Evolutionary conservation across 2,329 filamentous ascomycete genomes (phyloP).

Genomic region (Didymosphaeria variabile): DNA sequence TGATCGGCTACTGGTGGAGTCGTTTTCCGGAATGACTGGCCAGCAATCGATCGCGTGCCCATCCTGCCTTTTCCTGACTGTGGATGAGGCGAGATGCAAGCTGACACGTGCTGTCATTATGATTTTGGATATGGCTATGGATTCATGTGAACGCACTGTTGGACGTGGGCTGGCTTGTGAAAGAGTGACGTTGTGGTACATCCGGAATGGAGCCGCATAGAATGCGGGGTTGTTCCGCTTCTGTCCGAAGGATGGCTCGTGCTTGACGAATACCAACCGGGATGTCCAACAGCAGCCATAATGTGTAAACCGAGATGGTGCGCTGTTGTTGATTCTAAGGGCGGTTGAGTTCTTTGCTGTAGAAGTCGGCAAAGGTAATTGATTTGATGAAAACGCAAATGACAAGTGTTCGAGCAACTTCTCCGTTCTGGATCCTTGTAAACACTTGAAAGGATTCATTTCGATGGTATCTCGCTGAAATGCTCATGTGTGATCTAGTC

Average conservation of each 20-base stretch:
- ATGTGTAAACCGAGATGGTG: too few species aligned
- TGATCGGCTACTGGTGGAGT: constrained; percentile 36
- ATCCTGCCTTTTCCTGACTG: background rate
- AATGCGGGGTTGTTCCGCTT: constrained; percentile 20
- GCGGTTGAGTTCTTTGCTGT: background rate
- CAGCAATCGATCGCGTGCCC: background rate
- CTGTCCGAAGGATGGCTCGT: constrained; percentile 17
- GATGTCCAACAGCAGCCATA: background rate
- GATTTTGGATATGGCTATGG: constrained; percentile 20
- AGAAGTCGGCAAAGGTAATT: background rate
- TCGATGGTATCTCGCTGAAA: background rate
- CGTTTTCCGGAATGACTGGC: constrained; percentile 19
- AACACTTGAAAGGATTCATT: background rate
- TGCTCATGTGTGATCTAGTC: background rate
- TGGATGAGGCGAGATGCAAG: background rate
- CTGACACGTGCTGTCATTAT: constrained; percentile 4
- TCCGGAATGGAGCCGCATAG: constrained; percentile 34
- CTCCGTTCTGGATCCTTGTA: background rate
- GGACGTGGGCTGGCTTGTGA: constrained; percentile 38
- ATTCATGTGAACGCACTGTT: constrained; percentile 26
- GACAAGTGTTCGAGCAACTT: background rate
- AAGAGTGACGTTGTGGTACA: constrained; percentile 41
- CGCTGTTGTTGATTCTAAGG: background rate
- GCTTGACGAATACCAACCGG: constrained; percentile 10
- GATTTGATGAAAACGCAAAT: background rate